A percentile compares a stretch with the other conserved stretches of the same genome.
These are phyloP conservation scores for Psidium friedrichsthalianum DNA, from an alignment of 345 rosid species.

Conservation along the genomic window DNA sequence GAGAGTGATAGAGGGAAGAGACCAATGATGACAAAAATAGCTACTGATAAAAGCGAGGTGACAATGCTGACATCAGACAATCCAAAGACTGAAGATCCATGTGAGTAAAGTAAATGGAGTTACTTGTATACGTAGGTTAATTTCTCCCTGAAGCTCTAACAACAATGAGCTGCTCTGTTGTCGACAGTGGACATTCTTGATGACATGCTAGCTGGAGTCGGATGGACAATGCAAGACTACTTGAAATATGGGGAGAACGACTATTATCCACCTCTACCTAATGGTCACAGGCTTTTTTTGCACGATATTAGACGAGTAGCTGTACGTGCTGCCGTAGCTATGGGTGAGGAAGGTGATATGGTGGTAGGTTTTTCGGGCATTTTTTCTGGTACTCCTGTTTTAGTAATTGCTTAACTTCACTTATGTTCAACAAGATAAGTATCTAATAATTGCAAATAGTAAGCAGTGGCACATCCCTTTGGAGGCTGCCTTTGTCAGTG, in stretches of 20 bases:
- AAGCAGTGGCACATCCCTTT: not conserved
- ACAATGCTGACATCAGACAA: conserved; percentile 89
- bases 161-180: conserved; percentile 3
- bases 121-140: not conserved
- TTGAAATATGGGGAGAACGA: conserved; percentile 80
- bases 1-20: conserved; percentile 79
- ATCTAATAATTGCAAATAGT: not conserved
- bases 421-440: not conserved
- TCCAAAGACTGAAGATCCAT: conserved; percentile 82
- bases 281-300: conserved; percentile 82
- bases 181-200: conserved; percentile 87
- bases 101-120: conserved; percentile 23
- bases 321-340: conserved; percentile 87
- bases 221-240: conserved; percentile 94
- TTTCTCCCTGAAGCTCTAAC: not conserved
- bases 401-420: not conserved
- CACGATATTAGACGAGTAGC: conserved; percentile 91
- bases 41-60: conserved; percentile 86
- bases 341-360: conserved; percentile 99
- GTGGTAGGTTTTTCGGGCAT: conserved; percentile 58
- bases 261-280: conserved; percentile 83
- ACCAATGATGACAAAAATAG: conserved; percentile 80
- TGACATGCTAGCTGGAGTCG: conserved; percentile 87
- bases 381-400: not conserved
- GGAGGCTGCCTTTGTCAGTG: not conserved